phyloP scores from a whole-genome alignment of 192 early-diverging fungal species.

The Coemansia erecta region DNA sequence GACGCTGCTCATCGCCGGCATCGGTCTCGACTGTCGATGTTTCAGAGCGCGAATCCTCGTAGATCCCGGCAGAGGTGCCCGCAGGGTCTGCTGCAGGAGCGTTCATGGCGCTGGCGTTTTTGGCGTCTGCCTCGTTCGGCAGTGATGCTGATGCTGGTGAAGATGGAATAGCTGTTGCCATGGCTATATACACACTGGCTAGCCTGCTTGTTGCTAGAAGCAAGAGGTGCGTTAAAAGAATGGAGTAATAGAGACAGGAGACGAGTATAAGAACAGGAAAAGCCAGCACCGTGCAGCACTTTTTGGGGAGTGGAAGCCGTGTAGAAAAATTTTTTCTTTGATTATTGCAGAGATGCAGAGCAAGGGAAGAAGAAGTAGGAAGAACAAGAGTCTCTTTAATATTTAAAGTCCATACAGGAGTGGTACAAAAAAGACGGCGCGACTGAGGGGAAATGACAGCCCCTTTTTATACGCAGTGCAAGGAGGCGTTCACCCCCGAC shows the following conservation, averaged over 20 bases:
- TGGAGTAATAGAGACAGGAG: conserved; percentile 13
- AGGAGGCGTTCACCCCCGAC: neutral
- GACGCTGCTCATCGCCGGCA: conserved; percentile 10
- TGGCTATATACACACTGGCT: neutral
- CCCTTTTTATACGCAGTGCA: neutral
- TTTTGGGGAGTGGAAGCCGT: too few species aligned
- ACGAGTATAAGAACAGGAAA: conserved; percentile 14
- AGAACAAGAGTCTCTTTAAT: neutral
- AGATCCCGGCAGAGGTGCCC: neutral
- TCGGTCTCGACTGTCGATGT: conserved; percentile 56
- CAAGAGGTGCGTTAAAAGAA: conserved; percentile 5
- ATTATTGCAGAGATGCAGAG: too few species aligned
- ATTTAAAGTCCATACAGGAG: neutral
- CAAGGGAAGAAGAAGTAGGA: conserved; percentile 13
- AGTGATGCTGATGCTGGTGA: conserved; percentile 8
- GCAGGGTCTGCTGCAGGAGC: conserved; percentile 15
- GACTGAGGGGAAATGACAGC: neutral
- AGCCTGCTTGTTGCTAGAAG: conserved; percentile 6
- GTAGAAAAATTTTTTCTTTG: too few species aligned
- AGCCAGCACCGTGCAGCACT: neutral
- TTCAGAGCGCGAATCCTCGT: conserved; percentile 55
- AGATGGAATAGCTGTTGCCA: neutral
- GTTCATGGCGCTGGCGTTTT: conserved; percentile 28
- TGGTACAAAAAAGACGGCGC: neutral
- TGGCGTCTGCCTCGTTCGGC: conserved; percentile 17